Evolutionary conservation across 352 stramenopile genomes (phyloP).

Genomic region (Phytophthora agathidicida): DNA sequence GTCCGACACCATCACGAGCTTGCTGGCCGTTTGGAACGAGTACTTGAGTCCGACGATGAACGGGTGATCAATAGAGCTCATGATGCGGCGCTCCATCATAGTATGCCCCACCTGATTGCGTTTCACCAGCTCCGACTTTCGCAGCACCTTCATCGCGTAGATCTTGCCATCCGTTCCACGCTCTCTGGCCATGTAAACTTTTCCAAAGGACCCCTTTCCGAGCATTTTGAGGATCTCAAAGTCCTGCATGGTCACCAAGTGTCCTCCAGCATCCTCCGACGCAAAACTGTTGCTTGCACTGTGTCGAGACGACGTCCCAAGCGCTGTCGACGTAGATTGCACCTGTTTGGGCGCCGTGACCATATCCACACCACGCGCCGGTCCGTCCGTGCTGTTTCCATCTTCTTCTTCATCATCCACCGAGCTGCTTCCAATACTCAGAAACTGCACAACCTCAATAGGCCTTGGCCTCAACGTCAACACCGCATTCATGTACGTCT

Average conservation of each 20-base stretch:
- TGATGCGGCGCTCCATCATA: constrained; percentile 90
- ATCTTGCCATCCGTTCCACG: constrained; percentile 71
- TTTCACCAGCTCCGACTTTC: constrained; percentile 89
- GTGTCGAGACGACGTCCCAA: constrained; percentile 23
- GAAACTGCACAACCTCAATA: constrained; percentile 71
- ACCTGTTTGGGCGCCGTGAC: constrained; percentile 33
- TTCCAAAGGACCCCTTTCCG: constrained; percentile 97
- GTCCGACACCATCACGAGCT: constrained; percentile 92
- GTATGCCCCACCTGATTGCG: constrained; percentile 89
- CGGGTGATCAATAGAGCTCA: constrained; percentile 93
- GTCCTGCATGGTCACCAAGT: constrained; percentile 74
- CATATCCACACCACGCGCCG: constrained; percentile 28
- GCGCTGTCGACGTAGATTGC: constrained; percentile 34
- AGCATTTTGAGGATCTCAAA: constrained; percentile 99
- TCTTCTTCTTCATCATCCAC: constrained; percentile 69
- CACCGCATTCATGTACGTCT: constrained; percentile 85
- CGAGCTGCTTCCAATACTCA: constrained; percentile 46
- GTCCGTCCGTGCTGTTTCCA: constrained; percentile 52
- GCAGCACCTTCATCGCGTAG: constrained; percentile 89
- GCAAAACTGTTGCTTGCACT: constrained; percentile 31
- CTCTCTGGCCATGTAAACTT: constrained; percentile 97
- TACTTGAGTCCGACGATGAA: constrained; percentile 97
- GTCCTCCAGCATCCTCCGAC: constrained; percentile 25
- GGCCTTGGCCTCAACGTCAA: constrained; percentile 73
- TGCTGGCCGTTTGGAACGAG: constrained; percentile 91